Evolutionary conservation across 768 basidiomycete genomes (phyloP).

Genomic region (Hygrocybe coccinea): DNA sequence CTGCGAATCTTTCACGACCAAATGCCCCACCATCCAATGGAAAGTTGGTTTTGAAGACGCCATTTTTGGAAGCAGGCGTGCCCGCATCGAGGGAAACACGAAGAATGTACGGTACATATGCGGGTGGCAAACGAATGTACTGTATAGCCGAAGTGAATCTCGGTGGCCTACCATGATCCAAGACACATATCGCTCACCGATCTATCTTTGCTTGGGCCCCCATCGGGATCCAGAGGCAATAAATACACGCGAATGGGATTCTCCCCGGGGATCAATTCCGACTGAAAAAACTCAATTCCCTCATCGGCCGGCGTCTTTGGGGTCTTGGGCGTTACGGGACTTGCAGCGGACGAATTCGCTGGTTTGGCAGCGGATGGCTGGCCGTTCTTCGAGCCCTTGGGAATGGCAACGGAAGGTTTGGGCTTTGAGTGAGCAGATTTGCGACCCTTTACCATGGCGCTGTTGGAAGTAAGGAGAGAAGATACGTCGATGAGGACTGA

Average conservation of each 20-base stretch:
- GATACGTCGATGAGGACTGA: neutral
- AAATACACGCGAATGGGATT: slow-evolving; percentile 78
- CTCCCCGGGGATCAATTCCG: slow-evolving; percentile 47
- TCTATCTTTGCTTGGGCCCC: slow-evolving; percentile 81
- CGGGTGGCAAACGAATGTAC: slow-evolving; percentile 96
- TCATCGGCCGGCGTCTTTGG: slow-evolving; percentile 93
- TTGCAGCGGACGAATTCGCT: slow-evolving; percentile 21
- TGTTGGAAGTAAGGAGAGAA: neutral
- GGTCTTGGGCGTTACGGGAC: slow-evolving; percentile 39
- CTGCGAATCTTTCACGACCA: slow-evolving; percentile 64
- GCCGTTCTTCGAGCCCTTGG: slow-evolving; percentile 8
- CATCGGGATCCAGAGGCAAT: slow-evolving; percentile 81
- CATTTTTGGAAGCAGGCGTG: slow-evolving; percentile 84
- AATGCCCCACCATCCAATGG: slow-evolving; percentile 90
- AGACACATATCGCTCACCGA: slow-evolving; percentile 49
- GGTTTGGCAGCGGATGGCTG: slow-evolving; percentile 14
- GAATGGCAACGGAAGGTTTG: slow-evolving; percentile 31
- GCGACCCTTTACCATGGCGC: slow-evolving; percentile 25
- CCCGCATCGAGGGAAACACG: slow-evolving; percentile 91
- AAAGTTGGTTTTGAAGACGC: slow-evolving; percentile 93
- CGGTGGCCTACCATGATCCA: slow-evolving; percentile 7
- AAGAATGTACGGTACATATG: slow-evolving; percentile 81
- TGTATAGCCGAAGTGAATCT: slow-evolving; percentile 28
- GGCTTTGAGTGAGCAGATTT: slow-evolving; percentile 21
- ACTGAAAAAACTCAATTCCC: slow-evolving; percentile 82